These are phyloP conservation scores for Dioscorea dumetorum DNA, from an alignment of 106 monocot species.

Conservation along the genomic window DNA sequence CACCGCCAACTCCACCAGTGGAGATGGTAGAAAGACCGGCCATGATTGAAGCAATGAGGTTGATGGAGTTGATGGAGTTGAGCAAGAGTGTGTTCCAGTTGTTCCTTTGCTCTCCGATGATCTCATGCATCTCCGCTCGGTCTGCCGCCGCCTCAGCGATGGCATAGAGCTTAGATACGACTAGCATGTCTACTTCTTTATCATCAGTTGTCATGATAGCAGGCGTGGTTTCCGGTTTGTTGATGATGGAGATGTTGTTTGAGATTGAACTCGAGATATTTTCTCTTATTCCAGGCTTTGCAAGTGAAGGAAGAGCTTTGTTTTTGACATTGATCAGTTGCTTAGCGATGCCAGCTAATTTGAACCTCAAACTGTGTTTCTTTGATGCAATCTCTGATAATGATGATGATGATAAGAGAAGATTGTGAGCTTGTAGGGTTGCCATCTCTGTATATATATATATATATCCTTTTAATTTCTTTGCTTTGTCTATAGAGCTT, in stretches of 20 bases:
- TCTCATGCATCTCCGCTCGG: conserved; percentile 71
- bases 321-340: no score
- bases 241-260: background rate
- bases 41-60: conserved; percentile 52
- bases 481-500: no score
- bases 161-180: conserved; percentile 27
- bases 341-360: background rate
- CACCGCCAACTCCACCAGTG: no score
- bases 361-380: no score
- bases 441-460: background rate
- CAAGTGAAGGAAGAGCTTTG: background rate
- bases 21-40: conserved; percentile 28
- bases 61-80: conserved; percentile 45
- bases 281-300: background rate
- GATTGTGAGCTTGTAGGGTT: background rate
- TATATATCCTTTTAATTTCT: no score
- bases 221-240: background rate
- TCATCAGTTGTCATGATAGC: no score
- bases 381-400: background rate
- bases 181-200: background rate
- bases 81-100: conserved; percentile 74
- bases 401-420: background rate
- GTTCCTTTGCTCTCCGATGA: conserved; percentile 64
- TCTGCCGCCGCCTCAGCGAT: conserved; percentile 72
- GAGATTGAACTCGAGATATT: no score